Conservation (phyloP, 805 yeast species). For the Saturnispora gosingensis region DNA sequence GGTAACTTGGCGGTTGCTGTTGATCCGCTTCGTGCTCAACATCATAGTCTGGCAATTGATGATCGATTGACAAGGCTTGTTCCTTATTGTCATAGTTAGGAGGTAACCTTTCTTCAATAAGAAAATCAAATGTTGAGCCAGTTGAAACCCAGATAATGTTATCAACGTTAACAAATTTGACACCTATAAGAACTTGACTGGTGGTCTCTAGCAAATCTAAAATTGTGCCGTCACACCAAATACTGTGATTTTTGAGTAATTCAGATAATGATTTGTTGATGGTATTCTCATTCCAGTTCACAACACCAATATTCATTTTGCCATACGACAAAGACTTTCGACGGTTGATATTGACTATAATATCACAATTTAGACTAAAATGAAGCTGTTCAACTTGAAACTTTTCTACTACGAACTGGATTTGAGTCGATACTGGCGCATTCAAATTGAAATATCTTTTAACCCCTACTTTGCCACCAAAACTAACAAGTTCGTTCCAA, state of each 20-base stretch:
- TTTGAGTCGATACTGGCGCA: conserved; percentile 1
- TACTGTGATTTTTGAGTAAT: background rate
- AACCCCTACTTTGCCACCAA: background rate
- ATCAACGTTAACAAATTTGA: background rate
- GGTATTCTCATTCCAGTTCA: background rate
- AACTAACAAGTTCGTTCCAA: background rate
- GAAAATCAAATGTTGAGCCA: conserved; percentile 1
- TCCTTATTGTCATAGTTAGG: conserved; percentile 1
- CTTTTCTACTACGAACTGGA: conserved; percentile 2
- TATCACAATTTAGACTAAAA: background rate
- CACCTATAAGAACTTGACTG: background rate
- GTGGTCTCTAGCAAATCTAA: conserved; percentile 1
- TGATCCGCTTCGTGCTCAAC: background rate
- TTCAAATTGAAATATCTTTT: conserved; percentile 1
- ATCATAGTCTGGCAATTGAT: background rate
- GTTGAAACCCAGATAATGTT: conserved; percentile 6
- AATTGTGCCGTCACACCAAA: conserved; percentile 5
- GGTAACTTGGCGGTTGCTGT: conserved; percentile 1
- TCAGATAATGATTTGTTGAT: background rate
- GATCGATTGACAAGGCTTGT: background rate
- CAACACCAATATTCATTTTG: background rate
- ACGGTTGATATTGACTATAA: background rate
- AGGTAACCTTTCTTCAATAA: conserved; percentile 4
- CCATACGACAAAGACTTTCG: background rate
- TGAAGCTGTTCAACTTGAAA: background rate